Conservation (phyloP, 116 monocot genomes). For the Posidonia oceanica region DNA sequence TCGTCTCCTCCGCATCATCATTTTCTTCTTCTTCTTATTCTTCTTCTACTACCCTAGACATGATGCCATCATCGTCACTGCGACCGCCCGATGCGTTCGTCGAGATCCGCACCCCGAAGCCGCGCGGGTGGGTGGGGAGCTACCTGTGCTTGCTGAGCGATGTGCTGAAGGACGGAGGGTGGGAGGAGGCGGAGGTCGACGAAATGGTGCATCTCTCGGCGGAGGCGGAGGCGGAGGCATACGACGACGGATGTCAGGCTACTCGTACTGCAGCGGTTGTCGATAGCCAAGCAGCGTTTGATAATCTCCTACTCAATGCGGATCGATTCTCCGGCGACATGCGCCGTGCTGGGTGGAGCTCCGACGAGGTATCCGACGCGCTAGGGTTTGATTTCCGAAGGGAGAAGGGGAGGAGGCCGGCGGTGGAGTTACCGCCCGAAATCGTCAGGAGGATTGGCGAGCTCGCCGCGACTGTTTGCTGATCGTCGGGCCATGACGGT, state of each 20-base stretch:
- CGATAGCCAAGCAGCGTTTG: constrained; percentile 39
- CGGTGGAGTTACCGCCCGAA: constrained; percentile 42
- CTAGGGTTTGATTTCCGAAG: constrained; percentile 31
- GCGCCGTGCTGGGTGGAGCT: constrained; percentile 65
- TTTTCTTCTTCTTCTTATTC: neutral
- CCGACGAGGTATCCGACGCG: constrained; percentile 67
- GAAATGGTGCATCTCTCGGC: constrained; percentile 61
- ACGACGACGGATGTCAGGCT: constrained; percentile 27
- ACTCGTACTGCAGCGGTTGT: constrained; percentile 3
- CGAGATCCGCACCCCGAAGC: constrained; percentile 21
- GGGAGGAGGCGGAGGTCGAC: constrained; percentile 52
- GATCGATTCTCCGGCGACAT: constrained; percentile 65
- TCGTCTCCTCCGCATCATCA: neutral
- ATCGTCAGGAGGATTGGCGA: constrained; percentile 41
- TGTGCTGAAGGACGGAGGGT: constrained; percentile 52
- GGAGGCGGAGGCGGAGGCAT: neutral
- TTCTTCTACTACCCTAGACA: neutral
- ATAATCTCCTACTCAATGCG: constrained; percentile 50
- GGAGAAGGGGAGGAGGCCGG: constrained; percentile 3
- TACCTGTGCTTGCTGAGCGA: constrained; percentile 40
- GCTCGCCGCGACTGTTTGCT: constrained; percentile 36
- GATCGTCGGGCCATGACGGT: neutral
- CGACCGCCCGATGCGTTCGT: constrained; percentile 16
- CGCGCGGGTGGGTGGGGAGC: constrained; percentile 15
- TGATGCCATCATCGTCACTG: neutral